A percentile compares a stretch with the other conserved stretches of the same genome.
Conservation (phyloP, 306 rosid species). For the Cicer pinnatifidum region DNA sequence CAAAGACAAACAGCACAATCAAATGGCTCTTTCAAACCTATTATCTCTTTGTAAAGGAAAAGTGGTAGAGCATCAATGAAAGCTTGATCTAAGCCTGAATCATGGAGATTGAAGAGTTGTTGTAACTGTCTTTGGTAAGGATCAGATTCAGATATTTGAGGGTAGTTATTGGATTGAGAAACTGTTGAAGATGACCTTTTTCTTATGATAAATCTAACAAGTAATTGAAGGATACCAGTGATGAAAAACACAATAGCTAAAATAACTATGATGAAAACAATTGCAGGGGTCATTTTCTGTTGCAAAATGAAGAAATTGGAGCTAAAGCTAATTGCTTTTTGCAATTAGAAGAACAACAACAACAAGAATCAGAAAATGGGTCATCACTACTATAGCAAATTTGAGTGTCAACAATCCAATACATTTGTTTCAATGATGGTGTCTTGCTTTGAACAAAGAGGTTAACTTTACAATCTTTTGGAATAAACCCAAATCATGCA, state of each 20-base stretch:
- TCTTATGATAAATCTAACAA: slow-evolving; percentile 68
- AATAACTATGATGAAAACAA: slow-evolving; percentile 72
- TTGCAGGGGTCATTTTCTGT: slow-evolving; percentile 63
- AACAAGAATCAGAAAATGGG: slow-evolving; percentile 33
- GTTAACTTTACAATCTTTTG: slow-evolving; percentile 47
- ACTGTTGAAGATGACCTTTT: slow-evolving; percentile 61
- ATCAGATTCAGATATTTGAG: slow-evolving; percentile 67
- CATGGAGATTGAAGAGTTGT: slow-evolving; percentile 93
- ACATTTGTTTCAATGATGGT: slow-evolving; percentile 43
- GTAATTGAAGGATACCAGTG: slow-evolving; percentile 75
- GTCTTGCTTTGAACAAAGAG: slow-evolving; percentile 38
- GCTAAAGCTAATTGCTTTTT: slow-evolving; percentile 46
- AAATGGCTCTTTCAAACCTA: slow-evolving; percentile 77
- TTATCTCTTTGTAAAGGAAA: slow-evolving; percentile 74
- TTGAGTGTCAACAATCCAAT: slow-evolving; percentile 61
- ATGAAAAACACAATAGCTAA: slow-evolving; percentile 77
- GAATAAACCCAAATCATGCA: slow-evolving; percentile 59
- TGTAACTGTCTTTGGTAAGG: slow-evolving; percentile 80
- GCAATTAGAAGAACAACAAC: slow-evolving; percentile 47
- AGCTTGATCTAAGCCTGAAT: slow-evolving; percentile 91
- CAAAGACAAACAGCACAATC: slow-evolving; percentile 95
- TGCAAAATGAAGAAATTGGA: slow-evolving; percentile 55
- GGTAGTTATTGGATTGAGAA: slow-evolving; percentile 68
- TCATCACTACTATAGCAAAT: slow-evolving; percentile 45
- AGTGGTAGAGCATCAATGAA: slow-evolving; percentile 89